Evolutionary conservation across 2,329 filamentous ascomycete genomes (phyloP).

Genomic region (Colletotrichum higginsianum): DNA sequence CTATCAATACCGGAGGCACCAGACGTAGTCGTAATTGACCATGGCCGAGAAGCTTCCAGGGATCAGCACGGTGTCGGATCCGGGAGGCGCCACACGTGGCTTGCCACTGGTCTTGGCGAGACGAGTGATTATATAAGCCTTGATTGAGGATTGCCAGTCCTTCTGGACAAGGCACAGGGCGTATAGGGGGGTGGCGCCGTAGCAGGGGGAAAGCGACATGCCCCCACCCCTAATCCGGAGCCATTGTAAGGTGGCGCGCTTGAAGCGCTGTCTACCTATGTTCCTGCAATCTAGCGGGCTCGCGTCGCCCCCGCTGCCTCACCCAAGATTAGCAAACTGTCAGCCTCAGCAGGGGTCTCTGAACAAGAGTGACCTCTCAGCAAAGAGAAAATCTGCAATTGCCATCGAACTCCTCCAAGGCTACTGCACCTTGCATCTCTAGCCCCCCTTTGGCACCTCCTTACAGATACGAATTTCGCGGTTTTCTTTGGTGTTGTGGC

Average conservation of each 20-base stretch:
- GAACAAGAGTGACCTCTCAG: slow-evolving; percentile 32
- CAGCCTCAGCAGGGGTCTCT: slow-evolving; percentile 38
- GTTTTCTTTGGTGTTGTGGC: slow-evolving; percentile 18
- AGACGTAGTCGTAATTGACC: slow-evolving; percentile 34
- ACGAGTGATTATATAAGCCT: neutral
- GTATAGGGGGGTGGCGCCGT: slow-evolving; percentile 11
- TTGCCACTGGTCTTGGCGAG: neutral
- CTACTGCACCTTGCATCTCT: slow-evolving; percentile 29
- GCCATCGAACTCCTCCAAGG: slow-evolving; percentile 31
- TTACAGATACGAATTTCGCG: slow-evolving; percentile 37
- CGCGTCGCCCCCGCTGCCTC: slow-evolving; percentile 33
- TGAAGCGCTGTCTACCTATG: neutral
- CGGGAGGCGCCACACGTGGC: slow-evolving; percentile 36
- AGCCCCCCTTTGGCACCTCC: slow-evolving; percentile 27
- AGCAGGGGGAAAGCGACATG: slow-evolving; percentile 30
- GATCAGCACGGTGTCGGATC: slow-evolving; percentile 17
- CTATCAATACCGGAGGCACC: slow-evolving; percentile 29
- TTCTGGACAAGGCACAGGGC: slow-evolving; percentile 15
- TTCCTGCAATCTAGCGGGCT: slow-evolving; percentile 34
- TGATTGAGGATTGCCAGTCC: neutral
- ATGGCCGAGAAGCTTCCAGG: slow-evolving; percentile 38
- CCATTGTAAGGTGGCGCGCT: slow-evolving; percentile 31
- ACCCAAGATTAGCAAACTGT: slow-evolving; percentile 40
- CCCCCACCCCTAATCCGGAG: slow-evolving; percentile 34
- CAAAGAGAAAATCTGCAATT: slow-evolving; percentile 38